phyloP scores from a whole-genome alignment of 805 yeast genomes.

The Ogataea paraovalis region DNA sequence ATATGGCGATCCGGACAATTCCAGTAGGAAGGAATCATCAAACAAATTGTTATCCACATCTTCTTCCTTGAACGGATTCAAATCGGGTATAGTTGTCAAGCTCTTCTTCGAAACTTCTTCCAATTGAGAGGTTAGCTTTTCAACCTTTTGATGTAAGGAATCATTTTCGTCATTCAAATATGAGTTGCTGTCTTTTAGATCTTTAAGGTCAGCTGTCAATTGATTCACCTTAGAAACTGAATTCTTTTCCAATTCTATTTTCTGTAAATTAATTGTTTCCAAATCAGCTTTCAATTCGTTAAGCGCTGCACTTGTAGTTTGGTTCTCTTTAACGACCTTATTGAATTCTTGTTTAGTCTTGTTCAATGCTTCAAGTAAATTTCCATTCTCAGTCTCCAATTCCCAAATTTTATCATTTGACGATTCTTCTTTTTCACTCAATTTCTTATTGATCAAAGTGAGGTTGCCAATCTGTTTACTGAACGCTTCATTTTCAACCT shows the following conservation, averaged over 20 bases:
- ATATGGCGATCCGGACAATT: conserved; percentile 34
- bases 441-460: conserved; percentile 28
- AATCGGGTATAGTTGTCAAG: conserved; percentile 14
- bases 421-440: conserved; percentile 40
- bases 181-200: conserved; percentile 47
- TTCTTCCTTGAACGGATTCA: conserved; percentile 2
- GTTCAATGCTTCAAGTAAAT: conserved; percentile 39
- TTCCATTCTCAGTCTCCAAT: conserved; percentile 46
- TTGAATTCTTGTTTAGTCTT: conserved; percentile 38
- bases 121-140: conserved; percentile 7
- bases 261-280: conserved; percentile 42
- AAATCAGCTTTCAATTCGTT: conserved; percentile 41
- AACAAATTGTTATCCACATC: conserved; percentile 35
- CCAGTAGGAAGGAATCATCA: conserved; percentile 28
- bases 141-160: conserved; percentile 40
- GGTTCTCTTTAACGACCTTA: conserved; percentile 37
- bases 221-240: conserved; percentile 34
- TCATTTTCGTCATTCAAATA: conserved; percentile 71
- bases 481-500: conserved; percentile 39
- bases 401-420: conserved; percentile 64
- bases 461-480: conserved; percentile 36
- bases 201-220: conserved; percentile 40
- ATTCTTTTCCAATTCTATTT: conserved; percentile 37
- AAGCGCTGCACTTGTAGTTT: conserved; percentile 20
- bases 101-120: conserved; percentile 12